Base-by-base conservation (phyloP, 164 flowering plant genomes). In the Dillenia suffruticosa region DNA sequence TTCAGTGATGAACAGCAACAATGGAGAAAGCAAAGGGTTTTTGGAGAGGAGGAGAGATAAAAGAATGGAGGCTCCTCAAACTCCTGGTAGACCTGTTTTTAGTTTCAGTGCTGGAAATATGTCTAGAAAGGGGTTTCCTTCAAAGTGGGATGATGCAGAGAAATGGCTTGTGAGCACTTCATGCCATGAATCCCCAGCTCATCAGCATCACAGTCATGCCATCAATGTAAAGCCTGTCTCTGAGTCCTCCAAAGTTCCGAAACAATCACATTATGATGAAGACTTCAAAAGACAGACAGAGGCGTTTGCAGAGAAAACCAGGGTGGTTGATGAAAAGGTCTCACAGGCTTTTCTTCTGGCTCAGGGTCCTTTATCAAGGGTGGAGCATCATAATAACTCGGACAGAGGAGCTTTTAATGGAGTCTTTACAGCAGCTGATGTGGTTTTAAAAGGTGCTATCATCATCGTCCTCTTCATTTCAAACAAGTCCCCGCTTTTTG, bases 101-200 rank as follows among this genome's bases (percentile, higher is more conserved):
- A 75, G 85, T 72, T 90, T 90, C 77, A 85, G 84, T 62, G 72
- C 52, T 61, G 82, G 81, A 1, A 81, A 74, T 65, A 65, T 71
- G 51, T 59, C 85, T 5, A 84, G 86, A 63, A 90, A 84, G 67
- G 70, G 68, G 50, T 75, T 85, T 48, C 96, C 98, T 71, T 93
- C 98, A 7, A 93, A 93, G 64, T 93, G 97, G 98, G 97, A 89
- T 66, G 90, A 93, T 74, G 98, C 98, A 24, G 89, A 89, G 71
- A 93, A 90, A 74, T 93, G 98, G 98, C 78, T 93, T 24, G 75
- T 78, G 9, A 78, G 76, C 58, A 79, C 74, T 51, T 74, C 90
- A 62, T 77, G 83, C 75, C 78, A 86, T 67, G 90, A 81, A 9
- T 92, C 96, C 44, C 95, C 95, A 58, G 87, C 82, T 50, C 87